Evolutionary conservation across 2,329 filamentous ascomycete genomes (phyloP).

Genomic region (Monosporascus sp.): DNA sequence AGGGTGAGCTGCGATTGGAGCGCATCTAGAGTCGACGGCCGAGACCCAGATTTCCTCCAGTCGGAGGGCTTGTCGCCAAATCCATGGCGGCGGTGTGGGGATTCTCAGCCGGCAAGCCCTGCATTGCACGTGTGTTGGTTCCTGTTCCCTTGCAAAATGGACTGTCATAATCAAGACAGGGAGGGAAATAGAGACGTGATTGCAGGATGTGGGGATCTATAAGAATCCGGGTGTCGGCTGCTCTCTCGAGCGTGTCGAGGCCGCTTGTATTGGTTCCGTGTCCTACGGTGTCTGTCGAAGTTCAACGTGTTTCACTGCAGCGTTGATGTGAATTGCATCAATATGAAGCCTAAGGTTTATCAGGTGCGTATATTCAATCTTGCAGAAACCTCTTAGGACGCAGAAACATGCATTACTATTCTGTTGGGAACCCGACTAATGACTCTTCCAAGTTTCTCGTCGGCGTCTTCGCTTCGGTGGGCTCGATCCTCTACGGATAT

Average conservation of each 20-base stretch:
- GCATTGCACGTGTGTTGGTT: background rate
- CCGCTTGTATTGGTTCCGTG: background rate
- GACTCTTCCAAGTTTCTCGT: constrained; percentile 38
- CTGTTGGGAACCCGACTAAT: background rate
- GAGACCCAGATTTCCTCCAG: constrained; percentile 15
- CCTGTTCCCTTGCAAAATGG: background rate
- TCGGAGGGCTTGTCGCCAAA: constrained; percentile 5
- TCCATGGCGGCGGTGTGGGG: background rate
- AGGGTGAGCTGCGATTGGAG: constrained; percentile 13
- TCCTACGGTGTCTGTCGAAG: background rate
- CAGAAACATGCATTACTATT: background rate
- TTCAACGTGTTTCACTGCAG: background rate
- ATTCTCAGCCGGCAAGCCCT: background rate
- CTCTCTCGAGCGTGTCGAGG: constrained; percentile 4
- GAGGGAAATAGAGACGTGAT: background rate
- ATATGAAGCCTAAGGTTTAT: constrained; percentile 25
- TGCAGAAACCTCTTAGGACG: too few relatives aligned
- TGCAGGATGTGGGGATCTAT: constrained; percentile 7
- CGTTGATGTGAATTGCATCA: constrained; percentile 1
- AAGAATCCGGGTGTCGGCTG: constrained; percentile 5
- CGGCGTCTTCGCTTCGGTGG: constrained; percentile 49
- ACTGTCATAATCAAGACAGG: constrained; percentile 6
- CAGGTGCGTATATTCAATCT: constrained; percentile 14
- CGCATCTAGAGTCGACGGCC: constrained; percentile 7
- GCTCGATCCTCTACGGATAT: constrained; percentile 50